A percentile compares a stretch with the other conserved stretches of the same genome.
Conservation (phyloP, 257 asterid species). For the Echites panduratus region DNA sequence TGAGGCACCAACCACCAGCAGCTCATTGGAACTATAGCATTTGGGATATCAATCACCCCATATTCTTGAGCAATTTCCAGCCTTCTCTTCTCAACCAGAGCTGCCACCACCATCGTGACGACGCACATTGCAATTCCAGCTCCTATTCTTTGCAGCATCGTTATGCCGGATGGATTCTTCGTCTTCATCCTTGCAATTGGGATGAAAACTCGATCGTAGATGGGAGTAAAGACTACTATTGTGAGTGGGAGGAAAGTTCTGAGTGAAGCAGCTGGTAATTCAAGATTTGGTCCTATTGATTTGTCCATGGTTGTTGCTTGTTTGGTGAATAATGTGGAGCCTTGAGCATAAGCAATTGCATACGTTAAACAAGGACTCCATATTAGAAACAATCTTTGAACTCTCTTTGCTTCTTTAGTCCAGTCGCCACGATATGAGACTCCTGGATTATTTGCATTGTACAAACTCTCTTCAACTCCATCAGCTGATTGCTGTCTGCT, state of each 20-base stretch:
- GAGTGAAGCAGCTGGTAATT: slow-evolving; percentile 56
- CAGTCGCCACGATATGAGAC: neutral
- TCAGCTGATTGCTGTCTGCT: neutral
- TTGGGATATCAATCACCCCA: slow-evolving; percentile 40
- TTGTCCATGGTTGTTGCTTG: slow-evolving; percentile 62
- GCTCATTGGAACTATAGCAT: slow-evolving; percentile 48
- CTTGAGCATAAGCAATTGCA: too few species aligned
- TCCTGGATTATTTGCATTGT: neutral
- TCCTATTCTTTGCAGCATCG: slow-evolving; percentile 52
- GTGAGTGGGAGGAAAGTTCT: slow-evolving; percentile 38
- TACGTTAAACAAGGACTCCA: too few species aligned
- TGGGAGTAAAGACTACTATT: slow-evolving; percentile 30
- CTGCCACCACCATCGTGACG: slow-evolving; percentile 42
- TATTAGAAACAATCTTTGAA: slow-evolving; percentile 44
- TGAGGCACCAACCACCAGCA: slow-evolving; percentile 73
- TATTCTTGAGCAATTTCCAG: slow-evolving; percentile 35
- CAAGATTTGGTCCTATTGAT: slow-evolving; percentile 30
- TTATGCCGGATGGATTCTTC: slow-evolving; percentile 43
- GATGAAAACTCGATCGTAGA: slow-evolving; percentile 53
- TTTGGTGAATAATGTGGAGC: slow-evolving; percentile 52
- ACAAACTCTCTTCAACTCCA: neutral
- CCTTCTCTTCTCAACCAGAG: slow-evolving; percentile 45
- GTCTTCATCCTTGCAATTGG: slow-evolving; percentile 44
- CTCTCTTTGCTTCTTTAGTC: slow-evolving; percentile 39
- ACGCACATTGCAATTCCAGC: slow-evolving; percentile 37